These are phyloP conservation scores for Trypanosoma boissoni DNA, from an alignment of 208 protist species.

Conservation along the genomic window DNA sequence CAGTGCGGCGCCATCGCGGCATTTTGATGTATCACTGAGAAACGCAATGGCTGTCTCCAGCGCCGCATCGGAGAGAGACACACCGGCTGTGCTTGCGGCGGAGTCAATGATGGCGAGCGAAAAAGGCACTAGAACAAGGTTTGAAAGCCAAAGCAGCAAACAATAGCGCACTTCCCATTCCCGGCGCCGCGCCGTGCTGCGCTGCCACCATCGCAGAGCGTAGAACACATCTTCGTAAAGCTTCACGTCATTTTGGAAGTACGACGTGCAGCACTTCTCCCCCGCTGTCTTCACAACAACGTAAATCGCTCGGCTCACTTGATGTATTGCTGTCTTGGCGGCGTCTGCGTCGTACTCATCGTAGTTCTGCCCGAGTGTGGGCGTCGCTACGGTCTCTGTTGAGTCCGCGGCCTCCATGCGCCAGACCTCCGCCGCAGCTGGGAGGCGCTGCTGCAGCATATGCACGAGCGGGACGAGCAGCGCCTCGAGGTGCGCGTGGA, in stretches of 20 bases:
- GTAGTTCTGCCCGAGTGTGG: conserved; percentile 55
- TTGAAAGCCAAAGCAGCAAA: conserved; percentile 96
- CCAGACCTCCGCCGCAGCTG: conserved; percentile 47
- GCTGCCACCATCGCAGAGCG: conserved; percentile 65
- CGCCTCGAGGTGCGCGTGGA: conserved; percentile 88
- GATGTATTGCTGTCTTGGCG: conserved; percentile 59
- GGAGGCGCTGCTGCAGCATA: conserved; percentile 51
- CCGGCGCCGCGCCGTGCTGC: conserved; percentile 34
- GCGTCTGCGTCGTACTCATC: conserved; percentile 81
- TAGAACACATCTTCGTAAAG: conserved; percentile 89
- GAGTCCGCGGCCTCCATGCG: conserved; percentile 13
- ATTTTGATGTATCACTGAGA: conserved; percentile 85
- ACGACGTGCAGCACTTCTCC: conserved; percentile 90
- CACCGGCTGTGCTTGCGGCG: conserved; percentile 8
- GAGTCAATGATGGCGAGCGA: conserved; percentile 91
- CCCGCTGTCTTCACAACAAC: conserved; percentile 92
- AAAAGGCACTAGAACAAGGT: conserved; percentile 97
- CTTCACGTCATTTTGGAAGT: conserved; percentile 92
- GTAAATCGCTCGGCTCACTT: conserved; percentile 88
- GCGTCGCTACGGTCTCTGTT: conserved; percentile 7
- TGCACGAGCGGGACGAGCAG: conserved; percentile 79
- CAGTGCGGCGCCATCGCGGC: conserved; percentile 88
- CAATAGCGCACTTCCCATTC: conserved; percentile 96
- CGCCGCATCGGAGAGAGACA: conserved; percentile 69
- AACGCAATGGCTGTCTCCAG: conserved; percentile 68